Evolutionary conservation across 345 rosid genomes (phyloP), one percentile per base, ranked within the genome.

Genomic region (Aethionema arabicum): DNA sequence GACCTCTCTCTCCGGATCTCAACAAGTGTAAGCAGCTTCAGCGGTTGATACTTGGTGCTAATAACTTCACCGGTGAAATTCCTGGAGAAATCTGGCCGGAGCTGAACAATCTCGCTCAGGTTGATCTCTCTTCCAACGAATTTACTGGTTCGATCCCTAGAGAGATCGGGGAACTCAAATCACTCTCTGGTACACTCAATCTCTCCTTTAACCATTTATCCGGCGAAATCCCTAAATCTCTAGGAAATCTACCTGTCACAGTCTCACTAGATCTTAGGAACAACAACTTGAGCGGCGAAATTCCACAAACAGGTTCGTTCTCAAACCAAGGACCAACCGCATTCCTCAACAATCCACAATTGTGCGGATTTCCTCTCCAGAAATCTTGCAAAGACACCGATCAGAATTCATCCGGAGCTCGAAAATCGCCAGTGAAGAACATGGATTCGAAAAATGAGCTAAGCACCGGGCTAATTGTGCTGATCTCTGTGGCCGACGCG

Each of bases 261-360:
- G 97, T 95, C 59, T 87, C 92, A 65, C 83, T 90, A 48, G 97
- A 95, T 78, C 80, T 95, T 61, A 74, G 91, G 49, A 72, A 67
- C 76, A 95, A 95, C 54, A 79, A 95, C 67, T 72, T 95, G 7
- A 80, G 75, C 69, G 99, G 99, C 0, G 86, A 90, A 64, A 90
- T 95, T 15, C 99, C 99, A 30, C 91, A 87, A 74, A 77, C 89
- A 0, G 97, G 97, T 10, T 88, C 99, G 2, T 95, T 95, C 77
- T 74, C 85, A 0, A 90, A 85, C 76, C 99, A 90, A 49, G 99
- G 99, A 49, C 99, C 99, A 35, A 90, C 96, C 8, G 99, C 97
- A 13, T 95, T 95, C 52, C 92, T 95, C 58, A 69, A 74, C 38
- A 95, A 95, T 10, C 95, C 97, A 9, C 65, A 63, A 30, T 45